These are phyloP conservation scores for Paramecium pentaurelia DNA, from an alignment of 73 alveolate species.

Conservation along the genomic window DNA sequence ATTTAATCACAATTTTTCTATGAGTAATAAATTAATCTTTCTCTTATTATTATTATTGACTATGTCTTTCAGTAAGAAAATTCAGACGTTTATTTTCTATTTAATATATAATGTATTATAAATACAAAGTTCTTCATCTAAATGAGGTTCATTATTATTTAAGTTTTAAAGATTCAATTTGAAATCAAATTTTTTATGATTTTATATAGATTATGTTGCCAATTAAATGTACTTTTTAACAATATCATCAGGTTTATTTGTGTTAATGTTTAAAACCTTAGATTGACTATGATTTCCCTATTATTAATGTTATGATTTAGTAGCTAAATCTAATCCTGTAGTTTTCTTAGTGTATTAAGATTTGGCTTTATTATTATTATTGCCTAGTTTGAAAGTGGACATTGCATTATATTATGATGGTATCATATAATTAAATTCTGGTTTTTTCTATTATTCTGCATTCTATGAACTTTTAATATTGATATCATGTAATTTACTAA, in stretches of 20 bases:
- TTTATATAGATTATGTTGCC: background rate
- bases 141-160: background rate
- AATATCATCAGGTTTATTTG: slow-evolving; percentile 17
- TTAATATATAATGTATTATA: background rate
- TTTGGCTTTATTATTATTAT: background rate
- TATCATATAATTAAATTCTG: slow-evolving; percentile 35
- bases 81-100: background rate
- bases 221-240: slow-evolving; percentile 30
- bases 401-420: slow-evolving; percentile 29
- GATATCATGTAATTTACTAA: background rate
- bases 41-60: background rate
- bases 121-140: slow-evolving; percentile 24
- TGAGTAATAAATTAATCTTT: slow-evolving; percentile 5
- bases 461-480: background rate
- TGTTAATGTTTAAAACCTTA: background rate
- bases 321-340: background rate
- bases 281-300: background rate
- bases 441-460: background rate
- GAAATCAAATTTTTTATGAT: slow-evolving; percentile 40
- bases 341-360: background rate
- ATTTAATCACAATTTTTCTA: slow-evolving; percentile 41
- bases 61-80: slow-evolving; percentile 32
- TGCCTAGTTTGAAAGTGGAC: background rate
- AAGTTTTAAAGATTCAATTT: slow-evolving; percentile 13
- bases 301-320: background rate